Base-by-base conservation (phyloP, 805 yeast genomes). In the Candida koratica region DNA sequence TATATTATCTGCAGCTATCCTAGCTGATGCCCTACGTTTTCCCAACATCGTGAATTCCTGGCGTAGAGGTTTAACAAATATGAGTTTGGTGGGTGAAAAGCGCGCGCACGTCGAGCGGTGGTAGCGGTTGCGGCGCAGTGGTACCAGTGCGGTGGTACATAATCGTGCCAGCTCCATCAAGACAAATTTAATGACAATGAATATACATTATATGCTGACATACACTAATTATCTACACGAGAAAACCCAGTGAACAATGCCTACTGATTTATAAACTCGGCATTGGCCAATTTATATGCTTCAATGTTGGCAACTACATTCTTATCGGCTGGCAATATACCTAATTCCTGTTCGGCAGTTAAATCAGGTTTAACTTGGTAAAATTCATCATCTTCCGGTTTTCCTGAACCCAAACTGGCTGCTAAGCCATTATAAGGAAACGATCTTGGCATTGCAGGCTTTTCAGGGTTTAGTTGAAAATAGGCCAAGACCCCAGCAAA, bases 381-480 rank as follows among this genome's bases (percentile, higher is more conserved):
- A 44, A 65, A 64, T 42, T 43, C 59, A 32, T 64, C 71, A 42
- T 71, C 68, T 36, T 68, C 71, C 22, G 60, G 67, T 28, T 57
- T 61, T 22, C 67, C 68, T 5, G 84, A 84, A 36, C 95, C 95
- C 43, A 84, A 67, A 43, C 75, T 85, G 53, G 68, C 73, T 49
- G 84, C 84, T 48, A 86, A 71, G 3, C 95, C 95, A 38, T 75
- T 82, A 51, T 70, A 69, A 17, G 93, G 93, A 56, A 71, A 85
- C 25, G 78, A 71, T 61, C 94, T 73, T 37, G 87, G 86, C 62
- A 76, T 77, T 36, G 86, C 87, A 22, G 84, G 83, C 57, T 77
- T 71, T 46, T 77, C 86, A 52, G 64, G 77, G 64, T 57, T 75
- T 69, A 47, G 66, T 58, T 65, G 74, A 71, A 57, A 74, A 61